Base-by-base conservation (phyloP, 2,329 filamentous ascomycete species). In the Fusarium staphyleae region DNA sequence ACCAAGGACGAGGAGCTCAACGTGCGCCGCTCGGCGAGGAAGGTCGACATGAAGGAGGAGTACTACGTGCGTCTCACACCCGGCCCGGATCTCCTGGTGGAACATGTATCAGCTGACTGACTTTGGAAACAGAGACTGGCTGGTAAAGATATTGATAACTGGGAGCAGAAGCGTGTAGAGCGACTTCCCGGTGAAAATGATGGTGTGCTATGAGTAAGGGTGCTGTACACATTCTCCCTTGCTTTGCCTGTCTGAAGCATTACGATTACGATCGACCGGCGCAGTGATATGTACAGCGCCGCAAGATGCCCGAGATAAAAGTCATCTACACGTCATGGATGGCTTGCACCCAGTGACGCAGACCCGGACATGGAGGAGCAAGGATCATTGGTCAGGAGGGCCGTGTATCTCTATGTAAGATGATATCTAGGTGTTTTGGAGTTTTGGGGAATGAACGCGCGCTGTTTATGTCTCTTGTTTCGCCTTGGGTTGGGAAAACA, bases 91-190 rank as follows among this genome's bases (percentile, higher is more conserved):
- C 37, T 34, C n/a, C 40, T 19, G 30, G 11, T 40, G n/a, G 13
- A 35, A 26, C 32, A 16, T 40, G 30, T 11, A 15, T 16, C 29
- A 16, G 11, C 39, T 52, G 22, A 54, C 65, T 62, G 43, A 67
- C 39, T 40, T 29, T 46, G 34, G 30, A 39, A 19, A 56, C 53
- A 73, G 71, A 67, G 69, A 48, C 62, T 70, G 35, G 63, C 79
- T 90, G 90, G 90, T 26, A 96, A 96, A 74, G 95, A 98, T 70
- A 77, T 98, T 56, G 93, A 99, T 69, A 84, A 91, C 70, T 99
- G 95, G 95, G 93, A 98, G 73, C 95, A 98, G 76, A 96, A 95
- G 76, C 86, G 96, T 46, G 92, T 98, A 10, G 87, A 96, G 77
- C 82, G 95, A 70, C 81, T 97, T 55, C 87, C 90, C 15, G 95